Percentiles rank a stretch among this genome's conserved stretches.
Conservation (phyloP, 2,329 filamentous ascomycete species). For the Diplodia sapinea region DNA sequence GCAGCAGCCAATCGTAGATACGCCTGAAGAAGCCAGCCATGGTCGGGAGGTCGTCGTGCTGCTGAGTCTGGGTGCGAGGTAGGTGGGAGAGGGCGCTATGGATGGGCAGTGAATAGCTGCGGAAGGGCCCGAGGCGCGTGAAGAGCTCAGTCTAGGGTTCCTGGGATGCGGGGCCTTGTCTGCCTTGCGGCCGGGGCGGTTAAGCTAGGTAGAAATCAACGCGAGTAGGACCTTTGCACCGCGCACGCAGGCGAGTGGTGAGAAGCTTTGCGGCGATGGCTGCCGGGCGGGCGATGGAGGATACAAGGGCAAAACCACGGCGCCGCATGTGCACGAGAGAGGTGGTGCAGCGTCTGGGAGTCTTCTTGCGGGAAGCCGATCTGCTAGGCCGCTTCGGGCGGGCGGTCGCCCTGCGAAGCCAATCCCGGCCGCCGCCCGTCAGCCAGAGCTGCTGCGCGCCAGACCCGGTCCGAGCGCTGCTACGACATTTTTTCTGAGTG, state of each 20-base stretch:
- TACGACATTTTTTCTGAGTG: conserved; percentile 23
- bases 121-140: conserved; percentile 28
- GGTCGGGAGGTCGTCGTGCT: conserved; percentile 7
- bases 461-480: conserved; percentile 22
- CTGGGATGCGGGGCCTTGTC: conserved; percentile 30
- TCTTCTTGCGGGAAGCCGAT: conserved; percentile 28
- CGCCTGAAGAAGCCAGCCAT: conserved; percentile 94
- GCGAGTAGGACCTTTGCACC: conserved; percentile 4
- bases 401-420: conserved; percentile 6
- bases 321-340: conserved; percentile 30
- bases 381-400: conserved; percentile 22
- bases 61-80: neutral
- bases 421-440: conserved; percentile 14
- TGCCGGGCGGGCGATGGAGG: conserved; percentile 26
- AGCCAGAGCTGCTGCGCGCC: conserved; percentile 15
- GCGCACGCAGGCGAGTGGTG: conserved; percentile 22
- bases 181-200: conserved; percentile 25
- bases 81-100: neutral
- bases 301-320: conserved; percentile 28
- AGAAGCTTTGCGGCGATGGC: conserved; percentile 20
- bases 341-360: conserved; percentile 27
- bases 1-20: conserved; percentile 97
- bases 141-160: conserved; percentile 30
- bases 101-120: conserved; percentile 27
- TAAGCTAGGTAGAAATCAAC: conserved; percentile 23